Base-by-base conservation (phyloP, 208 protist genomes). In the Crithidia sp. region DNA sequence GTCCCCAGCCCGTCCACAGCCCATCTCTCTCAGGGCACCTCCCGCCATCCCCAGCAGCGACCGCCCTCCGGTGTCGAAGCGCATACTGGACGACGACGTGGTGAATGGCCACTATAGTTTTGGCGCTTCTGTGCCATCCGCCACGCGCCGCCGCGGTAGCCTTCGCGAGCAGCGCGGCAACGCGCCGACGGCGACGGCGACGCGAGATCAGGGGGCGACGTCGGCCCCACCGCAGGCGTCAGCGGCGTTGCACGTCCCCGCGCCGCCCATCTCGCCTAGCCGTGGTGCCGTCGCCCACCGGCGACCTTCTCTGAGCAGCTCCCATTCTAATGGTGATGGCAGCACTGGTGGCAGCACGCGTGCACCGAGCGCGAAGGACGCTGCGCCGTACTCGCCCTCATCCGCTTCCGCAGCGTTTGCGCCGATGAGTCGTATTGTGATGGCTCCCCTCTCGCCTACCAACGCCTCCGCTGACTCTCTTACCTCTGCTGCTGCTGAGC, bases 221-320 rank as follows among this genome's bases (percentile, higher is more conserved):
- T 8, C 10, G 36, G 28, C 49, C 3, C 19, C 47, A 45, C 45
- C 43, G 19, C 19, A 36, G 39, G 39, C 17, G 7, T 6, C 49
- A 14, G 45, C 62, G 14, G 3, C 62, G 37, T 3, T 67, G 50
- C 62, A 67, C 62, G 50, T 57, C 12, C 62, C 62, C 37, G 49
- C 28, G 2, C 62, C 59, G 28, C 6, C 57, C 61, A 44, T 17
- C 55, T 36, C 28, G 28, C 28, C 28, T 28, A 28, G 19, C 55
- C 6, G 19, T 40, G 40, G 39, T 39, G 13, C 36, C 37, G 19
- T 57, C 62, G 45, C 28, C 62, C 3, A 57, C 36, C 14, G 49
- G 50, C 49, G 7, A 19, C 37, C 10, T 7, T 7, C 45, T 49
- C 28, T 49, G 45, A 13, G 45, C 45, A 13, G 7, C 45, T 7